A percentile compares a stretch with the other conserved stretches of the same genome.
Evolutionary conservation across 768 basidiomycete genomes (phyloP).

Genomic region (Collybiopsis confluens): DNA sequence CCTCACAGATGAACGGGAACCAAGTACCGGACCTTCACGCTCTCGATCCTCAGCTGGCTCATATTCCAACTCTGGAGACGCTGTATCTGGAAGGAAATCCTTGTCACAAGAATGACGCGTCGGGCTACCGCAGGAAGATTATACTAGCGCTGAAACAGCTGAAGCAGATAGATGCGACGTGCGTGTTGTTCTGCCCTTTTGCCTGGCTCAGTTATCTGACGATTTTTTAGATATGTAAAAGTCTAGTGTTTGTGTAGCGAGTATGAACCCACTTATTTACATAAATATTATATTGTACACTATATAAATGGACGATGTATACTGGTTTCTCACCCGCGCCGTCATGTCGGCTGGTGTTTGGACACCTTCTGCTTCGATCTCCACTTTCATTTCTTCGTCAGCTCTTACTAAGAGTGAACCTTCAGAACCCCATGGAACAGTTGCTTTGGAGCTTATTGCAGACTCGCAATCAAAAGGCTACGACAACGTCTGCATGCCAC

Average conservation of each 20-base stretch:
- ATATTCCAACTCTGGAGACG: slow-evolving; percentile 66
- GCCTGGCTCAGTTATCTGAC: not conserved
- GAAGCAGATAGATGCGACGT: slow-evolving; percentile 96
- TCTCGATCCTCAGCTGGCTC: slow-evolving; percentile 62
- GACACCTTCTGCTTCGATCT: slow-evolving; percentile 32
- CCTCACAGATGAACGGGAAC: slow-evolving; percentile 81
- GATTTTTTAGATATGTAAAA: not conserved
- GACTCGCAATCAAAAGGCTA: slow-evolving; percentile 66
- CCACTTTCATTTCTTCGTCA: slow-evolving; percentile 33
- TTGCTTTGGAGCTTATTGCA: slow-evolving; percentile 45
- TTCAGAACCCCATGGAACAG: slow-evolving; percentile 30
- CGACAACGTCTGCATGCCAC: slow-evolving; percentile 71
- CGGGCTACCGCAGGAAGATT: slow-evolving; percentile 83
- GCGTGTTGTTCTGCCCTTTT: slow-evolving; percentile 26
- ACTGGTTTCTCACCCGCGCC: not conserved
- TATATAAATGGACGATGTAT: not conserved
- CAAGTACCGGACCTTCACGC: slow-evolving; percentile 66
- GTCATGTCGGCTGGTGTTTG: slow-evolving; percentile 25
- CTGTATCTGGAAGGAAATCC: slow-evolving; percentile 96
- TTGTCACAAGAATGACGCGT: slow-evolving; percentile 74
- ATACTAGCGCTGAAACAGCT: slow-evolving; percentile 85
- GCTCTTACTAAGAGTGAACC: slow-evolving; percentile 33
- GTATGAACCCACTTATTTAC: too few species aligned
- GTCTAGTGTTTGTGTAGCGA: not conserved
- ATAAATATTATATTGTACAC: too few species aligned